Percentiles rank a stretch among this genome's conserved stretches.
Conservation (phyloP, 2,329 filamentous ascomycete species). For the Phialocephala subalpina region DNA sequence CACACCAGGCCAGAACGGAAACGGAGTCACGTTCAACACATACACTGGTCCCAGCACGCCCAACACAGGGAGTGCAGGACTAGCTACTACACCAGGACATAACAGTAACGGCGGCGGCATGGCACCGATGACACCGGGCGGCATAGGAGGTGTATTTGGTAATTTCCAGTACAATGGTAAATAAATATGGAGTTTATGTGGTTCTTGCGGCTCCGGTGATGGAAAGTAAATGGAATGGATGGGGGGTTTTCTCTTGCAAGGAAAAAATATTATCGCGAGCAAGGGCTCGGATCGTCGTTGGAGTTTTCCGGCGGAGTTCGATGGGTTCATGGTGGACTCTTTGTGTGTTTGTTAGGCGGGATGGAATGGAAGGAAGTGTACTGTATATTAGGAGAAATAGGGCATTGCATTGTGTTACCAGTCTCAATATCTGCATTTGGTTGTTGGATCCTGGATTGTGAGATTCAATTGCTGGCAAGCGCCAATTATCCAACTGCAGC, state of each 20-base stretch:
- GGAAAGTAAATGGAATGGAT: background rate
- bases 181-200: constrained; percentile 33
- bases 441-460: background rate
- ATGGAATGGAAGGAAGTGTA: background rate
- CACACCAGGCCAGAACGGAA: constrained; percentile 60
- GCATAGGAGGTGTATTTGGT: constrained; percentile 78
- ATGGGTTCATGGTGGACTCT: constrained; percentile 8
- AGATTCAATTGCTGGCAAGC: background rate
- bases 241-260: background rate
- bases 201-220: background rate
- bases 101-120: constrained; percentile 64
- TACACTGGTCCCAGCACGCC: constrained; percentile 68
- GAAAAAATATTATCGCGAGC: background rate
- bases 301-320: constrained; percentile 10
- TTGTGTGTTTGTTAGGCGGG: background rate
- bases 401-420: constrained; percentile 7
- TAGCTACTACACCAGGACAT: constrained; percentile 56
- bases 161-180: constrained; percentile 59
- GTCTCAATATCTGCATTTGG: background rate
- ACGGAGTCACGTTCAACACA: constrained; percentile 48
- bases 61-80: constrained; percentile 70
- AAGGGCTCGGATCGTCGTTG: background rate
- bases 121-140: constrained; percentile 81
- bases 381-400: constrained; percentile 4
- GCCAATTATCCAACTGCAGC: background rate